These are phyloP conservation scores for Avena atlantica DNA, from an alignment of 176 grass and related monocot species.

Conservation along the genomic window DNA sequence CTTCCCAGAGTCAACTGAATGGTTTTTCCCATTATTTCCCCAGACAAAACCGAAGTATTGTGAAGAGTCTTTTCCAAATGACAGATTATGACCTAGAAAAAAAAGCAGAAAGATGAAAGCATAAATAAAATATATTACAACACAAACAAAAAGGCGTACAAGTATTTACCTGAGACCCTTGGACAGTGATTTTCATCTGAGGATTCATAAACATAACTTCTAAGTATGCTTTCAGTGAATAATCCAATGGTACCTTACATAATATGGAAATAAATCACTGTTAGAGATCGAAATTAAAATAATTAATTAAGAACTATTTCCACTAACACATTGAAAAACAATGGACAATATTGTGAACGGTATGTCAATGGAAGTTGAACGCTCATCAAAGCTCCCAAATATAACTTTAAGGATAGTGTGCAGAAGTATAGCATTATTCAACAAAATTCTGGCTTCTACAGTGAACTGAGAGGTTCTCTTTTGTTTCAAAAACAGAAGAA, in stretches of 20 bases:
- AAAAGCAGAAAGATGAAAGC: constrained; percentile 19
- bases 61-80: constrained; percentile 71
- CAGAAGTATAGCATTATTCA: not conserved
- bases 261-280: constrained; percentile 1
- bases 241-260: constrained; percentile 74
- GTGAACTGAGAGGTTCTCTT: not conserved
- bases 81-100: constrained; percentile 59
- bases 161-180: constrained; percentile 64
- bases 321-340: not conserved
- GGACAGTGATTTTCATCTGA: constrained; percentile 81
- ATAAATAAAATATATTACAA: constrained; percentile 28
- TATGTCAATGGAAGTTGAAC: not conserved
- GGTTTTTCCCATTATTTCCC: constrained; percentile 65
- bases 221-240: constrained; percentile 81
- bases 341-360: not conserved
- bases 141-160: constrained; percentile 18
- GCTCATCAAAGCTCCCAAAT: not conserved
- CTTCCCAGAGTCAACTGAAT: constrained; percentile 69
- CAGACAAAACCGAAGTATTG: constrained; percentile 63
- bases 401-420: not conserved
- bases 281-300: constrained; percentile 13
- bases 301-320: not conserved
- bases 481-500: not conserved
- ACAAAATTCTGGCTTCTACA: not conserved
- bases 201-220: constrained; percentile 80